Conservation (phyloP, 2,329 filamentous ascomycete species). For the Pyricularia pennisetigena region DNA sequence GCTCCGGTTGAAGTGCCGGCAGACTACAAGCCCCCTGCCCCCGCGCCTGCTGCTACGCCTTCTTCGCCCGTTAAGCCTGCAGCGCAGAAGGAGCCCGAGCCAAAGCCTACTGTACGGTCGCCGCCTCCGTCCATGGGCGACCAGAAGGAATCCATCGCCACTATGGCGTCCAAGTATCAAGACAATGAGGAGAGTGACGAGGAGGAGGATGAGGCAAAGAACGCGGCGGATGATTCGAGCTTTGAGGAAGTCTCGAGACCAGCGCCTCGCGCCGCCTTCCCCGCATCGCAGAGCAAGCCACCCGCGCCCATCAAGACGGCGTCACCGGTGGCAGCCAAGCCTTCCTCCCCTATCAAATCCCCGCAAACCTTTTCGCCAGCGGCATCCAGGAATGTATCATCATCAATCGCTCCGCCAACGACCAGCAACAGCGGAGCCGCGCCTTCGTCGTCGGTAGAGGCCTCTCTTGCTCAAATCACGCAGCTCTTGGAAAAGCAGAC, state of each 20-base stretch:
- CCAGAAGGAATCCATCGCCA: slow-evolving; percentile 78
- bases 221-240: slow-evolving; percentile 56
- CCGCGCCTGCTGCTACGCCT: slow-evolving; percentile 23
- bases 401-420: slow-evolving; percentile 24
- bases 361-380: slow-evolving; percentile 17
- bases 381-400: slow-evolving; percentile 19
- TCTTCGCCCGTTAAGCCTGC: slow-evolving; percentile 25
- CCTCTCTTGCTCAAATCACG: slow-evolving; percentile 68
- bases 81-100: slow-evolving; percentile 35
- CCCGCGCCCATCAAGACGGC: slow-evolving; percentile 30
- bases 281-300: slow-evolving; percentile 31
- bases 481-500: slow-evolving; percentile 67
- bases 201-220: slow-evolving; percentile 51
- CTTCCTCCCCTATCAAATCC: slow-evolving; percentile 23
- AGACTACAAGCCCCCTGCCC: slow-evolving; percentile 50
- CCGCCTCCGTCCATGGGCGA: slow-evolving; percentile 66
- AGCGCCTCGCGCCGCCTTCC: slow-evolving; percentile 42
- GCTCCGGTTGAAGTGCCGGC: slow-evolving; percentile 67
- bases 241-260: slow-evolving; percentile 83
- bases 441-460: slow-evolving; percentile 42
- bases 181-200: slow-evolving; percentile 54
- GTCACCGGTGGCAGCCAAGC: slow-evolving; percentile 20
- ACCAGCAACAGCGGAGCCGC: slow-evolving; percentile 24
- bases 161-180: slow-evolving; percentile 77
- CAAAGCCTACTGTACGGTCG: slow-evolving; percentile 37